phyloP scores from a whole-genome alignment of 2,329 filamentous ascomycete species.

The Aureobasidium sp. region DNA sequence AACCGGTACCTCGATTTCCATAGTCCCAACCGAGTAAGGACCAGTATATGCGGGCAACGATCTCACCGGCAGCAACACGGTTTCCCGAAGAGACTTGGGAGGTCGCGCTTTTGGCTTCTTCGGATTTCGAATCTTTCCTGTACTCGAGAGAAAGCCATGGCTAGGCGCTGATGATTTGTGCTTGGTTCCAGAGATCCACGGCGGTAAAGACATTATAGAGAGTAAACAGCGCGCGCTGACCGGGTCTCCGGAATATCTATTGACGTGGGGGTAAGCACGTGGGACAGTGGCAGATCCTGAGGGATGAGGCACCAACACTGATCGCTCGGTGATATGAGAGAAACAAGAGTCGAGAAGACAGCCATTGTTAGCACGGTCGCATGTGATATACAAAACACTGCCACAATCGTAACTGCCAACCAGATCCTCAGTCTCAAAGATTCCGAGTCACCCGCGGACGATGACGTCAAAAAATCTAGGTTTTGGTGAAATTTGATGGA shows the following conservation, averaged over 20 bases:
- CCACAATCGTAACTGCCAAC: slow-evolving; percentile 4
- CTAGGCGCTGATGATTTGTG: not conserved
- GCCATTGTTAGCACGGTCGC: not conserved
- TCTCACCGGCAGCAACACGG: slow-evolving; percentile 37
- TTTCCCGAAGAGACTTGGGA: slow-evolving; percentile 43
- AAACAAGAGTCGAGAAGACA: not conserved
- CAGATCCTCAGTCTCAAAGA: not conserved
- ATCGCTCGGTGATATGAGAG: not conserved
- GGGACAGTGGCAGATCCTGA: not conserved
- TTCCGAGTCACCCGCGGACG: slow-evolving; percentile 2
- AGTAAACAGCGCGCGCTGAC: not conserved
- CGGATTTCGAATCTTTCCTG: slow-evolving; percentile 33
- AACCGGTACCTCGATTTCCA: slow-evolving; percentile 50
- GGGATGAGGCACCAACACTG: not conserved
- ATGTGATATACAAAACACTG: not conserved
- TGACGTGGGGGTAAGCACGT: not conserved
- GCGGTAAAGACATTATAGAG: slow-evolving; percentile 8
- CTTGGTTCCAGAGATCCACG: slow-evolving; percentile 15
- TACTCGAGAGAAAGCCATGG: slow-evolving; percentile 7
- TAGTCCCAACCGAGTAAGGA: slow-evolving; percentile 42
- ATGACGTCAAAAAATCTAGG: not conserved
- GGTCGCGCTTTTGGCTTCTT: slow-evolving; percentile 44
- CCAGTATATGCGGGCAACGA: slow-evolving; percentile 46
- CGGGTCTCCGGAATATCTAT: not conserved
- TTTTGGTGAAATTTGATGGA: not conserved